Evolutionary conservation across 352 stramenopile species (phyloP), one percentile per base, ranked within the genome.

Genomic region (Phytophthora cryptogea): DNA sequence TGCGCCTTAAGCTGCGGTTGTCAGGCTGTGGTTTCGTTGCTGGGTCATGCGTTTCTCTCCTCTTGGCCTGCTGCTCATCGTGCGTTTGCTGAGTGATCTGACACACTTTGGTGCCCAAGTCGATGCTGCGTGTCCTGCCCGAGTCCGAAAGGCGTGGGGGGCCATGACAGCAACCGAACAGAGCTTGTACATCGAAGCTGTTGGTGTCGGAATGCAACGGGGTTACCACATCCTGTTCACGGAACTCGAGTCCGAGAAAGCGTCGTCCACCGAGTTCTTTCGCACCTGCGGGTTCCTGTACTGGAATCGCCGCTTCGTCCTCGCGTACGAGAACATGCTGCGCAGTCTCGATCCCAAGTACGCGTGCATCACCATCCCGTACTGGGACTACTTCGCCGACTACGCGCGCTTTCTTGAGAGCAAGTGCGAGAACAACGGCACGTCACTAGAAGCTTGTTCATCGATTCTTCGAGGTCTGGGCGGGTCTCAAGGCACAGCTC

Each of bases 331-430:
- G 50, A 76, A 80, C 28, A 86, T 86, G 76, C 56, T 86, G 1
- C 71, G 76, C 17, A 76, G 68, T 33, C 67, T 85, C 8, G 66
- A 42, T 3, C 44, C 59, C 0, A 54, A 55, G 23, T 83, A 61
- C 33, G 62, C 63, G 11, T 82, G 67, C 47, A 26, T 86, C 23
- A 80, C 74, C 9, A 72, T 87, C 16, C 77, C 77, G 39, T 87
- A 85, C 58, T 87, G 76, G 75, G 77, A 87, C 59, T 80, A 70
- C 51, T 81, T 82, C 26, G 74, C 74, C 2, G 75, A 86, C 54
- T 81, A 78, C 46, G 55, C 70, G 5, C 59, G 61, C 16, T 63
- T 68, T 6, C 20, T 80, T 1, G 52, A 56, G 20, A 36, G 49
- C 0, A 45, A 35, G 17, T 83, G 75, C 54, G 49, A 59, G 8